A percentile compares a stretch with the other conserved stretches of the same genome.
These are phyloP conservation scores for Flaveria linearis DNA, from an alignment of 129 eudicot genomes.

Conservation along the genomic window DNA sequence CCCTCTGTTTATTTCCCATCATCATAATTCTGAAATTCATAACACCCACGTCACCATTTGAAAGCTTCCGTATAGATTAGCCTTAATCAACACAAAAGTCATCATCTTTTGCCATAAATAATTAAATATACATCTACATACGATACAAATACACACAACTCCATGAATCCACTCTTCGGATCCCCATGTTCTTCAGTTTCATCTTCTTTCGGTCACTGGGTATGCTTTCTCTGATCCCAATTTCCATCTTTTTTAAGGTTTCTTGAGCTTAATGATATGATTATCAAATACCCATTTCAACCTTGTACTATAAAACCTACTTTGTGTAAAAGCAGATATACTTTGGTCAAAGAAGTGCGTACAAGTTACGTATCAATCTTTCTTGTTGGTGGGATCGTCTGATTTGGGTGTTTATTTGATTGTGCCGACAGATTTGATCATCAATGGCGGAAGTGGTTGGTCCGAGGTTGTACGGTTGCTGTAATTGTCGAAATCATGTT, in stretches of 20 bases:
- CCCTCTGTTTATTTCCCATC: conserved; percentile 11
- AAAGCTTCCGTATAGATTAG: conserved; percentile 35
- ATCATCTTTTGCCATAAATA: conserved; percentile 21
- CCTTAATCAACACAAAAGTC: conserved; percentile 32
- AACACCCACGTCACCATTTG: conserved; percentile 40
- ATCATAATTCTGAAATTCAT: conserved; percentile 24
- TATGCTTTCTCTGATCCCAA: conserved; percentile 25
- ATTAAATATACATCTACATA: not conserved
- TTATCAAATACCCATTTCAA: conserved; percentile 27
- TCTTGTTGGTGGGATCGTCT: conserved; percentile 26
- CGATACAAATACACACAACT: conserved; percentile 10
- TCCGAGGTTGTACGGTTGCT: conserved; percentile 76
- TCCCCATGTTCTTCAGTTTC: conserved; percentile 38
- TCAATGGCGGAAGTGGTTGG: conserved; percentile 75
- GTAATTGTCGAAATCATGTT: conserved; percentile 73
- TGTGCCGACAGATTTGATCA: conserved; percentile 19
- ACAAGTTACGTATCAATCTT: conserved; percentile 40
- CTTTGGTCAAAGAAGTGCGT: conserved; percentile 39
- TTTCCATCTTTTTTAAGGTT: not conserved
- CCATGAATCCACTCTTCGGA: conserved; percentile 24
- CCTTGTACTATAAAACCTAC: not conserved
- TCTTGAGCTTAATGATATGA: conserved; percentile 4
- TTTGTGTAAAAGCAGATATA: not conserved
- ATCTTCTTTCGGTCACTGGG: conserved; percentile 36
- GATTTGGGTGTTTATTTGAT: conserved; percentile 27